A percentile compares a stretch with the other conserved stretches of the same genome.
Evolutionary conservation across 2,329 filamentous ascomycete species (phyloP).

Genomic region (Aspergillus carbonarius): DNA sequence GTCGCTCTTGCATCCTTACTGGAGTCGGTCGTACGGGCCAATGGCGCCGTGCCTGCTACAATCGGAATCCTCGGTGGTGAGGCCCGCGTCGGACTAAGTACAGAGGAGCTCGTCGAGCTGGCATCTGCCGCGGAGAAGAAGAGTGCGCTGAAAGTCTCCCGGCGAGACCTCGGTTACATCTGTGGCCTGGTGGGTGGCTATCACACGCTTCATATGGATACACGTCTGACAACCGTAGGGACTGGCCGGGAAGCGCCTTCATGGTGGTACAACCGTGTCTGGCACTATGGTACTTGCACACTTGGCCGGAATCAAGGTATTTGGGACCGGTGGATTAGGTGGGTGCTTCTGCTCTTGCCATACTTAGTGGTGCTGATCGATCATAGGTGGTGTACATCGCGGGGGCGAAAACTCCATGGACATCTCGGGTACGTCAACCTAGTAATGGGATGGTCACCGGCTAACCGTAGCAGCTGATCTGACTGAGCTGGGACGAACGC

Average conservation of each 20-base stretch:
- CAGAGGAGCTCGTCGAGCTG: conserved; percentile 71
- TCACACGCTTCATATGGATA: background rate
- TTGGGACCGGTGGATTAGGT: conserved; percentile 88
- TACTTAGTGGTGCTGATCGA: conserved; percentile 15
- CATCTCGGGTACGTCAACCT: conserved; percentile 60
- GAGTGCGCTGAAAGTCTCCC: conserved; percentile 76
- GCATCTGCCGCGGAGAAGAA: conserved; percentile 63
- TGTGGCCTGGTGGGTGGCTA: conserved; percentile 64
- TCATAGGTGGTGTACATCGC: conserved; percentile 76
- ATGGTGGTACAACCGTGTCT: conserved; percentile 90
- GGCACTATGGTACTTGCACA: conserved; percentile 89
- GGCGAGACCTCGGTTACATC: conserved; percentile 81
- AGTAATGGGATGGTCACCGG: background rate
- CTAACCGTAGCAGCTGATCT: conserved; percentile 66
- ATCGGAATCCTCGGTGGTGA: conserved; percentile 84
- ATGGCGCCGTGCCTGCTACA: conserved; percentile 85
- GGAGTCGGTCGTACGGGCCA: conserved; percentile 74
- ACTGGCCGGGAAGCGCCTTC: conserved; percentile 64
- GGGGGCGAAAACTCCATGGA: conserved; percentile 86
- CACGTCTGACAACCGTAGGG: conserved; percentile 48
- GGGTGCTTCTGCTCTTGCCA: conserved; percentile 7
- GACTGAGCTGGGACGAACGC: conserved; percentile 86
- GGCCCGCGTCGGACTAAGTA: conserved; percentile 73
- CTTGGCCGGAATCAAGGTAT: conserved; percentile 83
- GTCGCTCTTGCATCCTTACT: conserved; percentile 74